Conservation (phyloP, 192 early-diverging fungal species). For the Lobosporangium transversale region DNA sequence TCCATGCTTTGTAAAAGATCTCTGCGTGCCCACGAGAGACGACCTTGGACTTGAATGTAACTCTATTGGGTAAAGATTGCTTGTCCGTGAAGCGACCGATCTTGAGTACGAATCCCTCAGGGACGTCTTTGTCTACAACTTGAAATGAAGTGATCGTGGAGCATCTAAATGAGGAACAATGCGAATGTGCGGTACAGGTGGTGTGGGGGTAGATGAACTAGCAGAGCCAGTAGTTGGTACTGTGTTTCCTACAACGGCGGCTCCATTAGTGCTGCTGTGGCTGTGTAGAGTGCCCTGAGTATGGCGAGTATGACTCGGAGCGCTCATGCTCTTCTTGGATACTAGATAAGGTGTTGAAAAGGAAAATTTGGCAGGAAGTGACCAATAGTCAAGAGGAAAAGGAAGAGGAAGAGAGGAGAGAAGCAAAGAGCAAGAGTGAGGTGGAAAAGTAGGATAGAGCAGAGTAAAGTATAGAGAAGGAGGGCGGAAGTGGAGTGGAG, state of each 20-base stretch:
- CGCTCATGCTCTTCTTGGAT: constrained; percentile 11
- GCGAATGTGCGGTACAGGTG: constrained; percentile 57
- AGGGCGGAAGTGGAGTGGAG: neutral
- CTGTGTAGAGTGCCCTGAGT: constrained; percentile 6
- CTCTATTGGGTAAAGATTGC: constrained; percentile 66
- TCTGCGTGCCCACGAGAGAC: constrained; percentile 94
- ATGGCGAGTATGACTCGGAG: constrained; percentile 3
- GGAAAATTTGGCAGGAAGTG: neutral
- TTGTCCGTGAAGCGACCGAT: constrained; percentile 82
- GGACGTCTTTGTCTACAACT: constrained; percentile 68
- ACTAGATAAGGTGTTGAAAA: constrained; percentile 2
- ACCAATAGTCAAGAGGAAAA: neutral
- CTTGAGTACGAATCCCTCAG: constrained; percentile 68
- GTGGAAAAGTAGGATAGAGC: neutral
- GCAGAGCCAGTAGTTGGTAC: neutral
- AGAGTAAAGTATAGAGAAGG: too few relatives aligned
- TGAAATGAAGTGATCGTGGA: constrained; percentile 61
- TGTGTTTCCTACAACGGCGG: neutral
- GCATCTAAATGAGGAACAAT: constrained; percentile 67
- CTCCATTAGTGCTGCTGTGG: constrained; percentile 9
- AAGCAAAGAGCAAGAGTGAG: constrained; percentile 6
- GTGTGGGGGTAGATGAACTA: constrained; percentile 3
- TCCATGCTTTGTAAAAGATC: constrained; percentile 85
- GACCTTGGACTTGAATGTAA: constrained; percentile 93
- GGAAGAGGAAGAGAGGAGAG: neutral